Evolutionary conservation across 2,329 filamentous ascomycete species (phyloP).

Genomic region (Fusarium praegraminearum): DNA sequence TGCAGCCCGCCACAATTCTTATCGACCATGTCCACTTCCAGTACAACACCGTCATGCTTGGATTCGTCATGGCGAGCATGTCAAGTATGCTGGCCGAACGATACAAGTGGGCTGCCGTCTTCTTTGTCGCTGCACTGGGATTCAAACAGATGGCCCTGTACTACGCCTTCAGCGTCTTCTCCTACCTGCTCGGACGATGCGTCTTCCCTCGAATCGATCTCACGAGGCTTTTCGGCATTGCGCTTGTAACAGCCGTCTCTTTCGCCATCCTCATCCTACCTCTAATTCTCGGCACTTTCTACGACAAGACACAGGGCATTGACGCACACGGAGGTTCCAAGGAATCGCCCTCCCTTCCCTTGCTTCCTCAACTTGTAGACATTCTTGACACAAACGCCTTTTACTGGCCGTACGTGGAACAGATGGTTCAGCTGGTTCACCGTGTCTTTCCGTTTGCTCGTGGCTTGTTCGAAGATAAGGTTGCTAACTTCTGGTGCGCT

Average conservation of each 20-base stretch:
- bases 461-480: slow-evolving; percentile 98
- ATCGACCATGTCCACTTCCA: slow-evolving; percentile 98
- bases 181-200: slow-evolving; percentile 89
- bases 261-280: slow-evolving; percentile 83
- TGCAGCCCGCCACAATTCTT: slow-evolving; percentile 91
- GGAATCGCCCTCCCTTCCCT: slow-evolving; percentile 70
- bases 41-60: slow-evolving; percentile 99
- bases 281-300: slow-evolving; percentile 76
- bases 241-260: slow-evolving; percentile 75
- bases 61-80: slow-evolving; percentile 85
- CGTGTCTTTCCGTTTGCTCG: slow-evolving; percentile 96
- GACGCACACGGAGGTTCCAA: slow-evolving; percentile 67
- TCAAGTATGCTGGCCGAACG: slow-evolving; percentile 89
- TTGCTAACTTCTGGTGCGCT: slow-evolving; percentile 98
- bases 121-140: slow-evolving; percentile 92
- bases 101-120: slow-evolving; percentile 88
- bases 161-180: slow-evolving; percentile 93
- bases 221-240: slow-evolving; percentile 78
- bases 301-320: slow-evolving; percentile 75
- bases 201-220: slow-evolving; percentile 78
- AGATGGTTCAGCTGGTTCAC: slow-evolving; percentile 85
- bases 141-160: slow-evolving; percentile 99
- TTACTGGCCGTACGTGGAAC: slow-evolving; percentile 81
- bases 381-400: slow-evolving; percentile 72
- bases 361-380: slow-evolving; percentile 68